A percentile compares a stretch with the other conserved stretches of the same genome.
These are phyloP conservation scores for Lippia alba DNA, from an alignment of 305 asterid genomes.

Conservation along the genomic window DNA sequence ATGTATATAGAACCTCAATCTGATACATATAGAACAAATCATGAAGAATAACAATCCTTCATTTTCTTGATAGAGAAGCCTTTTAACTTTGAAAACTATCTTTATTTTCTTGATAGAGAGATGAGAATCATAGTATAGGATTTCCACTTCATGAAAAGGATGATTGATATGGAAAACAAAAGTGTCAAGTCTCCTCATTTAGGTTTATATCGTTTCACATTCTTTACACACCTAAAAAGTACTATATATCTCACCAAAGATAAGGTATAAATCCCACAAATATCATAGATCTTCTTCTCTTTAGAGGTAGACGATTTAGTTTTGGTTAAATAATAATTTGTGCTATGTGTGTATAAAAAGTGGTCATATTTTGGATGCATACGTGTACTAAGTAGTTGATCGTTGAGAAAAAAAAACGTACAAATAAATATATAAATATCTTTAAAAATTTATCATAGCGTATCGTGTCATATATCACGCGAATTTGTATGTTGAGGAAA, in stretches of 20 bases:
- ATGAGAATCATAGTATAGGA: conserved; percentile 31
- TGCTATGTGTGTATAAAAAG: not conserved
- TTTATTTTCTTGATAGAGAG: not conserved
- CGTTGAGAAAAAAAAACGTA: too few relatives aligned
- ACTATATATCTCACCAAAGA: conserved; percentile 17
- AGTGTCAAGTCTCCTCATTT: conserved; percentile 24
- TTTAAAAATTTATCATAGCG: too few relatives aligned
- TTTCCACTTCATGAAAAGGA: conserved; percentile 1
- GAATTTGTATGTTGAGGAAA: too few relatives aligned
- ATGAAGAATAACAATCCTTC: not conserved
- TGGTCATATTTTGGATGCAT: not conserved
- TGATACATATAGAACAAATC: too few relatives aligned
- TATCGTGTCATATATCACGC: too few relatives aligned
- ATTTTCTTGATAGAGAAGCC: conserved; percentile 12
- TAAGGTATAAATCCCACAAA: conserved; percentile 36
- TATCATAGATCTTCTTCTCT: not conserved
- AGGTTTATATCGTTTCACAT: not conserved
- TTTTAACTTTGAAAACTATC: conserved; percentile 17
- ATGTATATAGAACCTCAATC: too few relatives aligned
- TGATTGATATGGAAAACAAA: conserved; percentile 24
- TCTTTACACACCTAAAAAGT: not conserved
- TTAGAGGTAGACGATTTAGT: not conserved
- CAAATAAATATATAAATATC: too few relatives aligned
- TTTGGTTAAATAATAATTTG: not conserved
- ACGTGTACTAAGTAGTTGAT: too few relatives aligned